These are phyloP conservation scores for Malus orientalis DNA, from an alignment of 306 rosid genomes.

Conservation along the genomic window DNA sequence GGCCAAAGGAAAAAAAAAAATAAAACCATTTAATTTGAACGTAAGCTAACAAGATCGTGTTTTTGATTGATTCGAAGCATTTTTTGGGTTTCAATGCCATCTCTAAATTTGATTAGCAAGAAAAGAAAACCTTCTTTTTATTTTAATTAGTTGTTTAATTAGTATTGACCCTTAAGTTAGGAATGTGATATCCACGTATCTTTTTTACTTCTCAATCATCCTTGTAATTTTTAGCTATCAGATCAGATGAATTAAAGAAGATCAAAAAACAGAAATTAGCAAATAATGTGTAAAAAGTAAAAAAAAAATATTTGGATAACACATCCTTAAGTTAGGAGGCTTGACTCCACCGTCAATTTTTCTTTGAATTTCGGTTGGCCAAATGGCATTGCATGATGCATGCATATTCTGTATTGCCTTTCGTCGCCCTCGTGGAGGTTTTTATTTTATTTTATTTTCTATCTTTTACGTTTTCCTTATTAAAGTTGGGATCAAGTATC, in stretches of 20 bases:
- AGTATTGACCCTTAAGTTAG: neutral
- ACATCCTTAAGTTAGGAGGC: neutral
- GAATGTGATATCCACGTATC: no score
- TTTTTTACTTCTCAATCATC: no score
- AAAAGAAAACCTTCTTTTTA: neutral
- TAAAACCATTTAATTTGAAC: neutral
- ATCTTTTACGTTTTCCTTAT: neutral
- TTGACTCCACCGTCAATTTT: neutral
- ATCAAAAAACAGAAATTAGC: no score
- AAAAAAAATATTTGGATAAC: no score
- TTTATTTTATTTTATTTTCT: neutral
- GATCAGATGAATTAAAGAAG: no score
- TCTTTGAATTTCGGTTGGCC: neutral
- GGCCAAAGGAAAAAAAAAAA: neutral
- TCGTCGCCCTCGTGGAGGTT: neutral
- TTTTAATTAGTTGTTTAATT: neutral
- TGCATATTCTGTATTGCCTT: neutral
- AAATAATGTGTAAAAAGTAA: no score
- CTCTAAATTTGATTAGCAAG: neutral
- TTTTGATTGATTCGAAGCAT: neutral
- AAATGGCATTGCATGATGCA: neutral
- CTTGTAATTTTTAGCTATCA: no score
- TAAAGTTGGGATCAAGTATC: neutral
- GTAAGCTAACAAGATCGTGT: neutral
- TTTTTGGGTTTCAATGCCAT: slow-evolving; percentile 17